Conservation (phyloP, 495 filamentous ascomycete genomes). For the Penicillium nucicola region DNA sequence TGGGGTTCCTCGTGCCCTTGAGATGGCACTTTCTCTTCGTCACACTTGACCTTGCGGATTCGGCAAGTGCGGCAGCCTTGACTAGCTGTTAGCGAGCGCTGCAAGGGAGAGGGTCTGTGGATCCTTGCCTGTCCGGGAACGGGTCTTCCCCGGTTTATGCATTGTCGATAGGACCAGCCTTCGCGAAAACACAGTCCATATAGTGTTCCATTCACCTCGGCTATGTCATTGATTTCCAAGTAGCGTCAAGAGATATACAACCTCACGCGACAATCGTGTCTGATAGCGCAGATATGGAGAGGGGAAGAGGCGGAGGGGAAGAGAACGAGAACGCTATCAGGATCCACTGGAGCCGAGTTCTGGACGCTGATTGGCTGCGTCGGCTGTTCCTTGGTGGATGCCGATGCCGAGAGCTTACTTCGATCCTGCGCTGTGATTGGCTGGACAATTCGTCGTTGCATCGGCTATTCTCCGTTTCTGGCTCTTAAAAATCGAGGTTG, state of each 20-base stretch:
- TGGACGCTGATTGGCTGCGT: conserved; percentile 25
- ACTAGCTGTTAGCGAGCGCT: not conserved
- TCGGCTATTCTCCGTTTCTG: not conserved
- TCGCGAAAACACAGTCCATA: not conserved
- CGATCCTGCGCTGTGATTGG: not conserved
- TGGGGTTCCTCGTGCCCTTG: conserved; percentile 28
- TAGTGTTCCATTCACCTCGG: not conserved
- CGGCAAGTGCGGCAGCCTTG: conserved; percentile 35
- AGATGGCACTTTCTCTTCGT: conserved; percentile 27
- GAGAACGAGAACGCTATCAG: not conserved
- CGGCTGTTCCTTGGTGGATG: conserved; percentile 10
- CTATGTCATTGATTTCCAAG: not conserved
- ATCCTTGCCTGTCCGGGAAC: conserved; percentile 34
- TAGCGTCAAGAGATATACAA: not conserved
- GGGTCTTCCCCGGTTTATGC: conserved; percentile 27
- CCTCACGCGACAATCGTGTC: no score
- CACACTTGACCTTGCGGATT: conserved; percentile 35
- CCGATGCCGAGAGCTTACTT: not conserved
- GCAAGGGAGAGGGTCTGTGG: conserved; percentile 3
- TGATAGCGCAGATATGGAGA: not conserved
- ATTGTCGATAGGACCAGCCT: conserved; percentile 5
- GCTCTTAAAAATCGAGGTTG: no score
- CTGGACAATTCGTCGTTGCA: not conserved
- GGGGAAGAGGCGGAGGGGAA: conserved; percentile 2
- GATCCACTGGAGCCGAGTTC: conserved; percentile 8